A percentile compares a stretch with the other conserved stretches of the same genome.
phyloP scores from a whole-genome alignment of 768 basidiomycete genomes.

The Termitomyces sp. region DNA sequence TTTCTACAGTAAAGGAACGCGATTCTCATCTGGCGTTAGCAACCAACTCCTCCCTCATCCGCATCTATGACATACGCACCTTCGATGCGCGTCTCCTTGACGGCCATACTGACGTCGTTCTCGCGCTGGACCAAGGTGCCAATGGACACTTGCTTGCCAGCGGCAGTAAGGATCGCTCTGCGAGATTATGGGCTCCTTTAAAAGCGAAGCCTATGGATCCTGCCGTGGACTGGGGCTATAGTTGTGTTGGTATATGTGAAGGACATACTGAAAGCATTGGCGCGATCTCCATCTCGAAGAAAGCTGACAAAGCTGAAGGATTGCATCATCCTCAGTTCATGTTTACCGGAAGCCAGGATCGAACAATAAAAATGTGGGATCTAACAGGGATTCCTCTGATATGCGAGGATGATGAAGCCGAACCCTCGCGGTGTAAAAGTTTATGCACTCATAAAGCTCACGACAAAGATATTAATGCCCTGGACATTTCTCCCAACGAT shows the following conservation, averaged over 20 bases:
- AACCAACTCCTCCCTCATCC: constrained; percentile 95
- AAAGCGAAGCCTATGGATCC: constrained; percentile 10
- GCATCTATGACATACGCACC: constrained; percentile 72
- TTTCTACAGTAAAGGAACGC: constrained; percentile 17
- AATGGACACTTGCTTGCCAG: constrained; percentile 76
- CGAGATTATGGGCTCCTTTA: constrained; percentile 71
- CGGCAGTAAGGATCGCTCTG: constrained; percentile 90
- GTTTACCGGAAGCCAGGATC: constrained; percentile 95
- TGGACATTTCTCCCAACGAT: constrained; percentile 91
- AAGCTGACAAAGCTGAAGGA: constrained; percentile 24
- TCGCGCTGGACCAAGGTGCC: constrained; percentile 69
- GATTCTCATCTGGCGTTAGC: constrained; percentile 88
- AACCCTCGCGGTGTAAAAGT: constrained; percentile 57
- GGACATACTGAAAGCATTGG: constrained; percentile 95
- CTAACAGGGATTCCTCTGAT: constrained; percentile 46
- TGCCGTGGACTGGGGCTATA: constrained; percentile 45
- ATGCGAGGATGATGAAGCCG: constrained; percentile 18
- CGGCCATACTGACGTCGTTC: constrained; percentile 89
- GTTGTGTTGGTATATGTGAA: constrained; percentile 82
- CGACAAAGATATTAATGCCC: constrained; percentile 97
- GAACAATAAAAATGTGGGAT: constrained; percentile 99
- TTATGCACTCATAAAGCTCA: constrained; percentile 87
- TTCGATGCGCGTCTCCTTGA: constrained; percentile 83
- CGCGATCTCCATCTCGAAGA: constrained; percentile 78
- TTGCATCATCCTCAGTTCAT: constrained; percentile 52